phyloP scores from a whole-genome alignment of 139 green algal species.

The Protoeuglena noctilucae region DNA sequence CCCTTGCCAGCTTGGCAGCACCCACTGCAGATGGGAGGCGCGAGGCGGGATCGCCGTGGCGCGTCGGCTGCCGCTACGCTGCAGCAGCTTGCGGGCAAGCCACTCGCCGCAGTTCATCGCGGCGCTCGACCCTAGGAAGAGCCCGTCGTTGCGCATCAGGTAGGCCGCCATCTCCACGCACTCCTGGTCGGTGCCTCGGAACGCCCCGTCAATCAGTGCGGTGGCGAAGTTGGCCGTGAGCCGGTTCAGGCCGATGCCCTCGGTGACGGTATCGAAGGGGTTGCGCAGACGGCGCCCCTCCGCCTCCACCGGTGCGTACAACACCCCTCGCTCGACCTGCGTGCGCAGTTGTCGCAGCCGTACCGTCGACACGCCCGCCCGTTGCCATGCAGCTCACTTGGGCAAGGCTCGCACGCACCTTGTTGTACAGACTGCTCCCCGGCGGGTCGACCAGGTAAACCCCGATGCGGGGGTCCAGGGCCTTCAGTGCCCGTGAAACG shows the following conservation, averaged over 20 bases:
- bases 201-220: conserved; percentile 54
- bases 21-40: conserved; percentile 89
- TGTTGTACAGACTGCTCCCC: conserved; percentile 75
- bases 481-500: conserved; percentile 38
- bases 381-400: too few relatives aligned
- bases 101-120: conserved; percentile 11
- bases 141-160: conserved; percentile 71
- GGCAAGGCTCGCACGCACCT: conserved; percentile 31
- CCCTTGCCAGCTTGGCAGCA: conserved; percentile 64
- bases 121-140: conserved; percentile 58
- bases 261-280: conserved; percentile 82
- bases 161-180: conserved; percentile 69
- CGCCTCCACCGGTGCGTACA: conserved; percentile 66
- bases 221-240: conserved; percentile 75
- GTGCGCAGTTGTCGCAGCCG: too few relatives aligned
- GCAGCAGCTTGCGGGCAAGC: not conserved
- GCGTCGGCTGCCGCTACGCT: conserved; percentile 4
- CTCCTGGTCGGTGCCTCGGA: conserved; percentile 58
- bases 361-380: too few relatives aligned
- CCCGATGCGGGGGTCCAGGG: conserved; percentile 13
- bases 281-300: conserved; percentile 75
- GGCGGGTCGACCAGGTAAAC: conserved; percentile 72
- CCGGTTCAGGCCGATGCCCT: conserved; percentile 86
- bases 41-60: conserved; percentile 59
- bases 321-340: conserved; percentile 74